Base-by-base conservation (phyloP, 2,329 filamentous ascomycete species). In the Westerdykella aurantiaca region DNA sequence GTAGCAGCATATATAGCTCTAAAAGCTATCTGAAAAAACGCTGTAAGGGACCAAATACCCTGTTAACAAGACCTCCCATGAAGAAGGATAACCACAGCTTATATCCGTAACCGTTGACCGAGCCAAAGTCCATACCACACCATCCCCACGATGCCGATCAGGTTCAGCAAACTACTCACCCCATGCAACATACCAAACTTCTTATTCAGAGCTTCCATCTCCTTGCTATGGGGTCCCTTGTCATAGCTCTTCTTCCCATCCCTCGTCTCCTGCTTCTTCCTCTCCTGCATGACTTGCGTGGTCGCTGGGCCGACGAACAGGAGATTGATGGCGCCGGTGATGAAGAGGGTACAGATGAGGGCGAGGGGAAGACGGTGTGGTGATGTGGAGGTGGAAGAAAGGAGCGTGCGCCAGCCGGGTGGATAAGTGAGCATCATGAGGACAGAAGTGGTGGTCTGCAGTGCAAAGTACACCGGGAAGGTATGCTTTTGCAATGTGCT, bases 191-290 rank as follows among this genome's bases (percentile, higher is more conserved):
- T 79, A 13, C 79, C 81, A 66, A 97, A 97, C 45, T 49, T 42
- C 47, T 46, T 56, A 42, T 69, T 69, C 53, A 69, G 34, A n/a
- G 33, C 48, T 55, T 80, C 68, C 90, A 97, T 96, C 71, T 91
- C 87, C 55, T 83, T 76, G 5, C 86, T 93, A 59, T 95, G 87
- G 33, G 88, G 86, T 1, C 82, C 78, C 41, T 79, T 72, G 51
- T 95, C 88, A 59, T 85, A 86, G 67, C 83, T 87, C 64, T 85
- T 86, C 77, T 95, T 96, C 43, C 88, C 88, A 63, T 96, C 91
- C 57, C 84, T 82, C 49, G 85, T 88, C 74, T 91, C 90, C 74
- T 95, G 91, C 39, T 83, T 78, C 58, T 86, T 86, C 60, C 89
- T 76, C 67, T 86, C 74, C 51, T 75, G 78, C 79, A 94, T 95